Evolutionary conservation across 139 green algal genomes (phyloP).

Genomic region (Astrephomene gubernaculifera): DNA sequence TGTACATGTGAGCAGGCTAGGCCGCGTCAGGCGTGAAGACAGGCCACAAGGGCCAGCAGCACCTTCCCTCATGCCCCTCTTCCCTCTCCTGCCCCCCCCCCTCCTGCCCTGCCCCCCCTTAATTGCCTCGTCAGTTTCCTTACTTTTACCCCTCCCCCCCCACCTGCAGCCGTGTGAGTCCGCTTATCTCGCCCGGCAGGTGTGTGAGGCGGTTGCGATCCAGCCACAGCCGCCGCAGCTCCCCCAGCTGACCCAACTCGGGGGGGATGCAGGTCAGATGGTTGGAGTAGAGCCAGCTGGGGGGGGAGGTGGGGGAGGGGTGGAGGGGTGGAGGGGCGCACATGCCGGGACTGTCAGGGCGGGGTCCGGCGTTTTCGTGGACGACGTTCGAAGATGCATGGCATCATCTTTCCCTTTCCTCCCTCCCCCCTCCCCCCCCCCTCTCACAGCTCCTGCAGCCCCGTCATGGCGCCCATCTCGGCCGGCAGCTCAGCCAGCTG

Average conservation of each 20-base stretch:
- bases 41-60: too few relatives aligned
- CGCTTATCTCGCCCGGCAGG: constrained; percentile 46
- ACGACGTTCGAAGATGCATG: too few relatives aligned
- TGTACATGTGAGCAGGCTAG: too few relatives aligned
- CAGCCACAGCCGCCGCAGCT: constrained; percentile 52
- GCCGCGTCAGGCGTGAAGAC: too few relatives aligned
- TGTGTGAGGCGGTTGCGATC: constrained; percentile 53
- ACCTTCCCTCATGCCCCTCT: background rate
- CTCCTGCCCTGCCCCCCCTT: background rate
- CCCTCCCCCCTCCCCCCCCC: background rate
- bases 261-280: constrained; percentile 44
- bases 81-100: background rate
- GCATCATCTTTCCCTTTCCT: background rate
- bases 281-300: constrained; percentile 62
- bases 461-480: constrained; percentile 38
- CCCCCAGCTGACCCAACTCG: constrained; percentile 45
- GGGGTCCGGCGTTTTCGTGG: too few relatives aligned
- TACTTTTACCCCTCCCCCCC: background rate
- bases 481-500: constrained; percentile 31
- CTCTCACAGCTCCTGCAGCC: constrained; percentile 56
- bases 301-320: background rate
- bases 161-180: constrained; percentile 50
- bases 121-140: too few relatives aligned
- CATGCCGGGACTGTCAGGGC: too few relatives aligned
- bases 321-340: background rate